Evolutionary conservation across 176 grass and related monocot species (phyloP).

Genomic region (Oryza glumipatula): DNA sequence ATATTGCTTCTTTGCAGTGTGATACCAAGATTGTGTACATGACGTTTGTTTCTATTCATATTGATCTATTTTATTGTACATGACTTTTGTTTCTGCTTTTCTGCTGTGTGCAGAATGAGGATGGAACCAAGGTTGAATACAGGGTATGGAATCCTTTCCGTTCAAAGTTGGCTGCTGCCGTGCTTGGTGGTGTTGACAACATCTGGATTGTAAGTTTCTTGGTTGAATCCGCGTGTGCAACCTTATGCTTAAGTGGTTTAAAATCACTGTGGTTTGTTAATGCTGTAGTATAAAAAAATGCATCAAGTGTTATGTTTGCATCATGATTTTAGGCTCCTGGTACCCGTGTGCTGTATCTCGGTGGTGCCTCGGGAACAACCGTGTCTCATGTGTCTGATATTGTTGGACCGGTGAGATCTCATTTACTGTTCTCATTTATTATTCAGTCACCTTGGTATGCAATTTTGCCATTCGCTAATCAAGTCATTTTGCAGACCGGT

Average conservation of each 20-base stretch:
- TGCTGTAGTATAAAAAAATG: not conserved
- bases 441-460: fast-evolving
- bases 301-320: not conserved
- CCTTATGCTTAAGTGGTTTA: not conserved
- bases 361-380: slow-evolving; percentile 80
- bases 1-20: not conserved
- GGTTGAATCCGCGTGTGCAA: too few species aligned
- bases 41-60: too few species aligned
- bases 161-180: slow-evolving; percentile 85
- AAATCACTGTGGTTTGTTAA: not conserved
- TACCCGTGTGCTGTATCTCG: slow-evolving; percentile 79
- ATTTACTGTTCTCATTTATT: not conserved
- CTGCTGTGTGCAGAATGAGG: slow-evolving; percentile 55
- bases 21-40: too few species aligned
- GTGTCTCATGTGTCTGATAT: slow-evolving; percentile 91
- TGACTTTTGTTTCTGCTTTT: not conserved
- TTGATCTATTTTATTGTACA: not conserved
- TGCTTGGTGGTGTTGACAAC: slow-evolving; percentile 84
- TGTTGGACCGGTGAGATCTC: slow-evolving; percentile 74
- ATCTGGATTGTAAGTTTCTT: slow-evolving; percentile 76
- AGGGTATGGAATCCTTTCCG: slow-evolving; percentile 88
- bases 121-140: slow-evolving; percentile 77
- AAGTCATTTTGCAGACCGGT: slow-evolving; percentile 45
- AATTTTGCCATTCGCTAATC: not conserved
- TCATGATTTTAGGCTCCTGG: slow-evolving; percentile 63